Evolutionary conservation across 2,329 filamentous ascomycete genomes (phyloP).

Genomic region (Aspergillus nomiae): DNA sequence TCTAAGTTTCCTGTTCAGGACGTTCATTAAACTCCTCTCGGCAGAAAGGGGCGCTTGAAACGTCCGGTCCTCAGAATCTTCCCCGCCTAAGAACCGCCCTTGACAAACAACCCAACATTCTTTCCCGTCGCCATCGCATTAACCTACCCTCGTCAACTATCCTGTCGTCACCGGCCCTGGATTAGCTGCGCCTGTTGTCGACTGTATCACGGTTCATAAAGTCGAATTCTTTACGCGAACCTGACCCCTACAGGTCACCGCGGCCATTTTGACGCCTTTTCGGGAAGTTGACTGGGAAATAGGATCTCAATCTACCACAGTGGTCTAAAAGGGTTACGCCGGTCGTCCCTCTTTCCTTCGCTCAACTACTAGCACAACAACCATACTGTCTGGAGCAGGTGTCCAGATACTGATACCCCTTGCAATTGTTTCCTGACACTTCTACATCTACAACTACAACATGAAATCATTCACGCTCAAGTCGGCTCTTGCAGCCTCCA

Average conservation of each 20-base stretch:
- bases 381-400: slow-evolving; percentile 23
- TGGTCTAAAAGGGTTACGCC: slow-evolving; percentile 36
- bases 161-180: neutral
- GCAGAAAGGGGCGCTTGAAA: slow-evolving; percentile 25
- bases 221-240: slow-evolving; percentile 1
- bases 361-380: slow-evolving; percentile 17
- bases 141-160: slow-evolving; percentile 1
- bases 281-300: neutral
- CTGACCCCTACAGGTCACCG: neutral
- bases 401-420: slow-evolving; percentile 6
- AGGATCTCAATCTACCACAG: neutral
- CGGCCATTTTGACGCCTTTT: neutral
- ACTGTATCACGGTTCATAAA: neutral
- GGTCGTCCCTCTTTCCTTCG: slow-evolving; percentile 40
- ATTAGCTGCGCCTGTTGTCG: neutral
- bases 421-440: slow-evolving; percentile 8
- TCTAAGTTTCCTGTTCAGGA: slow-evolving; percentile 12
- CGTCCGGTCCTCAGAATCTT: slow-evolving; percentile 15
- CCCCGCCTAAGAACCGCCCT: slow-evolving; percentile 19
- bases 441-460: slow-evolving; percentile 12
- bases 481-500: slow-evolving; percentile 27
- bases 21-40: slow-evolving; percentile 17
- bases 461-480: slow-evolving; percentile 32
- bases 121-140: slow-evolving; percentile 11
- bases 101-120: slow-evolving; percentile 13